Evolutionary conservation across 1,284 basidiomycete species (phyloP), one percentile per base, ranked within the genome.

Genomic region (Thelephora terrestris): DNA sequence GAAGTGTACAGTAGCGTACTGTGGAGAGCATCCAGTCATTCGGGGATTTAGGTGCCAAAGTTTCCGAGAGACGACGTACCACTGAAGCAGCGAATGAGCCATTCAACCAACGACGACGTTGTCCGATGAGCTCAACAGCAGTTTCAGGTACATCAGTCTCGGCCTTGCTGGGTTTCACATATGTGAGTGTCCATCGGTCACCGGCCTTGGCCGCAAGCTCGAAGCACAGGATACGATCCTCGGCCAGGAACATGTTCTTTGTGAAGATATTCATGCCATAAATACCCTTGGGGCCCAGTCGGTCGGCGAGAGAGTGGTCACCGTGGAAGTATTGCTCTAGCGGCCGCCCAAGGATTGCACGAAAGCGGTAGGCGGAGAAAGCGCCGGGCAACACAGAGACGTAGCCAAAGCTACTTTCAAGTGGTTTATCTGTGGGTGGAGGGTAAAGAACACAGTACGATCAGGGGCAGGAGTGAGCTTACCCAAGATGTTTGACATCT

Each of bases 231-330:
- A 97, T 97, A 71, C 87, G 87, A 75, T 94, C 91, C 67, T 94
- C 91, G 47, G 91, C 93, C 65, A 97, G 81, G 71, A 89, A 90
- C 87, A 89, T 94, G 72, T 93, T 94, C 69, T 90, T 90, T 32
- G 90, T 94, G 71, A 98, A 98, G 59, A 99, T 99, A 65, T 87
- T 86, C 95, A 98, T 98, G 32, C 93, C 91, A 56, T 96, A 85
- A 50, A 96, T 87, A 68, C 94, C 95, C 70, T 97, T 96, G 38
- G 83, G 75, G 17, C 94, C 95, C 34, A 97, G 77, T 48, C 93
- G 82, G 56, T 93, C 91, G 17, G 94, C 92, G 59, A 94, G 70
- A 1, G 90, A 92, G 64, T 97, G 93, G 63, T 99, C 95, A 58
- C 95, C 95, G 60, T 98, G 94, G 76, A 98, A 98, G 70, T 98